Base-by-base conservation (phyloP, 2,329 filamentous ascomycete genomes). In the Sporothrix dimorphospora region DNA sequence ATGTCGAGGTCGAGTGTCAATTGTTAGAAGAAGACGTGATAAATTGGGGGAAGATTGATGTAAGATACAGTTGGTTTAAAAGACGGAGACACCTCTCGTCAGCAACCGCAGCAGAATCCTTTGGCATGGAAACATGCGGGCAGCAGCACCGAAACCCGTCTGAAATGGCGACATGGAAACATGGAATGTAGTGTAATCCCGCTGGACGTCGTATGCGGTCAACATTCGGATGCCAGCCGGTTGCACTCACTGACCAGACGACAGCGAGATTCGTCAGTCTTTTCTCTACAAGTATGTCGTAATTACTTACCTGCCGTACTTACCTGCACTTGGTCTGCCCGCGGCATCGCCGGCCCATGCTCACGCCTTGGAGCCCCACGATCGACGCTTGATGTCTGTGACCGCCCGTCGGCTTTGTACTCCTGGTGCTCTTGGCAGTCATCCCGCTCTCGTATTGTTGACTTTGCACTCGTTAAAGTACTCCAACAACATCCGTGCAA, bases 401-500 rank as follows among this genome's bases (percentile, higher is more conserved):
- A 55, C 24, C 19, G 19, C 47, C 51, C 53, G 53, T 55, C 53
- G 24, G 51, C 51, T 55, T 55, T n/a, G n/a, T n/a, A n/a, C n/a
- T n/a, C n/a, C n/a, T n/a, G n/a, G n/a, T n/a, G n/a, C 42, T 59
- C 55, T 59, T 61, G 57, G 57, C 57, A 55, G 57, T 16, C 34
- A 3, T 61, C 19, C 57, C 30, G 24, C 19, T 30, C 57, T 61
- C 57, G 34, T 61, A 40, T 61, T 40, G 19, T 61, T 21, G 55
- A 61, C 57, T 38, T 21, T 11, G 19, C 8, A 38, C 30, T 55
- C 49, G 9, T 14, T 19, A 55, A 55, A 55, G 24, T 16, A 30
- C 24, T 11, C 12, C 9, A 12, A 7, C 27, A 57, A 16, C 57
- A 63, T 42, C 57, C 19, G 57, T 21, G 19, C 55, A 61, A 61